These are phyloP conservation scores for Scedosporium boydii DNA, from an alignment of 2,329 filamentous ascomycete species.

Conservation along the genomic window DNA sequence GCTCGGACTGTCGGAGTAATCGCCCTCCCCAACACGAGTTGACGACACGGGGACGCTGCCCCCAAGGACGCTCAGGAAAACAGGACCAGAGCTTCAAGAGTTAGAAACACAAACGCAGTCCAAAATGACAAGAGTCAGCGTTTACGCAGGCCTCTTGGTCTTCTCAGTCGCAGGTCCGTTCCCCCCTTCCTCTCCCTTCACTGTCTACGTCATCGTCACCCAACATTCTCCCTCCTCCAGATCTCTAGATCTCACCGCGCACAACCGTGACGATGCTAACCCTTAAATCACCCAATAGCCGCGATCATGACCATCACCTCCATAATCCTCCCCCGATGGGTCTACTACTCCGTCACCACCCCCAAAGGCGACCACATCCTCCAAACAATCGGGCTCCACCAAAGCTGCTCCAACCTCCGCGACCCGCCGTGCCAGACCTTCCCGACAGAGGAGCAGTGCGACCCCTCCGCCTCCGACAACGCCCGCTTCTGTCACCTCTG, in stretches of 20 bases:
- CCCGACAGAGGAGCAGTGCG: conserved; percentile 59
- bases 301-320: conserved; percentile 62
- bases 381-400: conserved; percentile 69
- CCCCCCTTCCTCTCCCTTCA: not conserved
- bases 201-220: not conserved
- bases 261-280: conserved; percentile 19
- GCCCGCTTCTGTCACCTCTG: conserved; percentile 86
- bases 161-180: conserved; percentile 2
- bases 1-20: too few species aligned
- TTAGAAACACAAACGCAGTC: not conserved
- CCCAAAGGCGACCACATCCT: conserved; percentile 35
- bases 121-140: conserved; percentile 6
- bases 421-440: conserved; percentile 46
- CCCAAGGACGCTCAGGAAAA: too few species aligned
- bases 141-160: conserved; percentile 5
- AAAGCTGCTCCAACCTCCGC: conserved; percentile 63
- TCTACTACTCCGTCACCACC: conserved; percentile 50
- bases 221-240: not conserved
- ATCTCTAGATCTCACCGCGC: not conserved
- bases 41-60: too few species aligned
- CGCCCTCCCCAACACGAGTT: too few species aligned
- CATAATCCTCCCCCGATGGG: conserved; percentile 62
- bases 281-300: conserved; percentile 31
- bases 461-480: conserved; percentile 23
- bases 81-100: not conserved